A percentile compares a stretch with the other conserved stretches of the same genome.
Conservation (phyloP, 2,329 filamentous ascomycete species). For the Aspergillus aculeatinus region DNA sequence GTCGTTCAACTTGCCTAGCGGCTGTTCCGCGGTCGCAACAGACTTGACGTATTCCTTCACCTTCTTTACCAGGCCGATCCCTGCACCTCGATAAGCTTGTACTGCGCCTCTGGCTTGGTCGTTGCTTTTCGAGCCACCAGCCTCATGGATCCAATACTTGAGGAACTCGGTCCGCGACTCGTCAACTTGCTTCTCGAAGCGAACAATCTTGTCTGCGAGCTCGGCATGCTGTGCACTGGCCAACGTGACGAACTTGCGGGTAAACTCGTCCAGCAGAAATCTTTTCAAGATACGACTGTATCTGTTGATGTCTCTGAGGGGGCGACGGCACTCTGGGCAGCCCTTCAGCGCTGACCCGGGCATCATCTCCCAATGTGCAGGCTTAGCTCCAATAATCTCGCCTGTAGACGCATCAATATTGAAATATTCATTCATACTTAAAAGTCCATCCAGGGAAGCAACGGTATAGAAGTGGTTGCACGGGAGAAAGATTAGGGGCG, state of each 20-base stretch:
- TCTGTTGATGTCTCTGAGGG: conserved; percentile 14
- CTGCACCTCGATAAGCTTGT: not conserved
- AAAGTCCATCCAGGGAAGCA: conserved; percentile 10
- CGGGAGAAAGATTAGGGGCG: conserved; percentile 13
- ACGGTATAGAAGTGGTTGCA: conserved; percentile 18
- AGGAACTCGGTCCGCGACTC: not conserved
- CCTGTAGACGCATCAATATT: not conserved
- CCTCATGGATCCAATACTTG: not conserved
- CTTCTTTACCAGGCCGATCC: not conserved
- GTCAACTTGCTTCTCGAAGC: not conserved
- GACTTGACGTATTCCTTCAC: conserved; percentile 6
- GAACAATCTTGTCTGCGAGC: not conserved
- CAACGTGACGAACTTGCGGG: conserved; percentile 11
- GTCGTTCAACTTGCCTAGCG: conserved; percentile 7
- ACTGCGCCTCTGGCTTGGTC: not conserved
- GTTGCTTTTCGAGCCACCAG: not conserved
- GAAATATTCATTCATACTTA: conserved; percentile 12
- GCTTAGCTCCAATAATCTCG: not conserved
- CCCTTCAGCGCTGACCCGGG: not conserved
- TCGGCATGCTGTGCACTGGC: conserved; percentile 1
- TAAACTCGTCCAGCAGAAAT: conserved; percentile 15
- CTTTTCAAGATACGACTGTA: conserved; percentile 17
- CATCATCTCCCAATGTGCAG: not conserved
- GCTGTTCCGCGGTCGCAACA: conserved; percentile 4
- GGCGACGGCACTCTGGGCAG: conserved; percentile 16